phyloP scores from a whole-genome alignment of 106 monocot genomes.

The Phalaenopsis equestris region DNA sequence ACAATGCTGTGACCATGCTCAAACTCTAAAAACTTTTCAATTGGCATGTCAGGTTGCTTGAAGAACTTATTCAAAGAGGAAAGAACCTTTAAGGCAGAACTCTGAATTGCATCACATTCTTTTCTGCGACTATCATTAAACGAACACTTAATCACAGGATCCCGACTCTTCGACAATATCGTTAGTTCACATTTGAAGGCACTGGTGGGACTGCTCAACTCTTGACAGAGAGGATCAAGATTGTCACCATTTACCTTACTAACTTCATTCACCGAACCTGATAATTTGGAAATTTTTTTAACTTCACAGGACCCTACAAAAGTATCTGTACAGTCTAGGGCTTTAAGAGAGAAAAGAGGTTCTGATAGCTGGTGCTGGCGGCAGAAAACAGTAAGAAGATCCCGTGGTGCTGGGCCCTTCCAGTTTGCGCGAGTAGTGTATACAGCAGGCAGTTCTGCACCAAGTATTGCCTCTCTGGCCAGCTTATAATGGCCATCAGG shows the following conservation, averaged over 20 bases:
- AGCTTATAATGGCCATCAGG: constrained; percentile 86
- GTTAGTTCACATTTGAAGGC: constrained; percentile 63
- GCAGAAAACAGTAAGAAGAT: constrained; percentile 68
- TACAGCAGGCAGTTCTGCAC: constrained; percentile 52
- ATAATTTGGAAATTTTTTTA: constrained; percentile 6
- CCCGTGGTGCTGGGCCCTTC: constrained; percentile 68
- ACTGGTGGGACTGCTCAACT: constrained; percentile 10
- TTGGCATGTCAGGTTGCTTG: constrained; percentile 31
- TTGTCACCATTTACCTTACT: constrained; percentile 11
- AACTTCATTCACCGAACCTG: constrained; percentile 7
- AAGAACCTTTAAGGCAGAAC: constrained; percentile 60
- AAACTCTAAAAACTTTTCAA: constrained; percentile 26
- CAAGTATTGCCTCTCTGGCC: constrained; percentile 69
- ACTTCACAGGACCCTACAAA: neutral
- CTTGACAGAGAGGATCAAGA: neutral
- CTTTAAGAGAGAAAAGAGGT: constrained; percentile 47
- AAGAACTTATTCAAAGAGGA: constrained; percentile 57
- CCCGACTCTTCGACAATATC: constrained; percentile 48
- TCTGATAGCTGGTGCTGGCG: constrained; percentile 65
- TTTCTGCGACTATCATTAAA: constrained; percentile 42
- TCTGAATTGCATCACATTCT: constrained; percentile 79
- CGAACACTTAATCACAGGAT: constrained; percentile 41
- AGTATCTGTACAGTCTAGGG: constrained; percentile 13
- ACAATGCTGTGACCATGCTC: constrained; percentile 23
- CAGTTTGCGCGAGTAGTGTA: constrained; percentile 70